Conservation (phyloP, 148 eudicot genomes). For the Persicaria maculosa region DNA sequence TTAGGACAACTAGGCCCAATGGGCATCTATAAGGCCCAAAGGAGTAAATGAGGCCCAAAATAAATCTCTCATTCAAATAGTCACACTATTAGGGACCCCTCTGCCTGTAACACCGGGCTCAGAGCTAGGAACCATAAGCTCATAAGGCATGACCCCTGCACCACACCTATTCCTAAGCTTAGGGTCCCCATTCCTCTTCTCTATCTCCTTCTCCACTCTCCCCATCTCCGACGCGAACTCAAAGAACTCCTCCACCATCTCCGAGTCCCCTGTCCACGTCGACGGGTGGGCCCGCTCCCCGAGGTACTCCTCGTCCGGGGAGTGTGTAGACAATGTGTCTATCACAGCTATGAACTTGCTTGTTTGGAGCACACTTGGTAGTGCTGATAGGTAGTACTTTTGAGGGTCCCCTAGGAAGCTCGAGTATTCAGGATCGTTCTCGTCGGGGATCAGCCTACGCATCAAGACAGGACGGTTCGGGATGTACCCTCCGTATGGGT, state of each 20-base stretch:
- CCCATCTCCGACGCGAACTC: conserved; percentile 66
- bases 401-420: conserved; percentile 62
- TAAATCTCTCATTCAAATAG: conserved; percentile 36
- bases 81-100: conserved; percentile 94
- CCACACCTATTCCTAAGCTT: conserved; percentile 82
- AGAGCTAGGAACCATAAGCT: conserved; percentile 82
- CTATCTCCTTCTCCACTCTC: conserved; percentile 70
- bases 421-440: conserved; percentile 62
- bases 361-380: conserved; percentile 77
- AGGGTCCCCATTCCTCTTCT: conserved; percentile 50
- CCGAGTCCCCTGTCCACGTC: conserved; percentile 74
- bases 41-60: not conserved
- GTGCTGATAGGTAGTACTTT: conserved; percentile 48
- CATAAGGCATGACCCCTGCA: conserved; percentile 89
- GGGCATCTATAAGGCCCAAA: not conserved
- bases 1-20: not conserved
- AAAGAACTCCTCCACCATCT: conserved; percentile 60
- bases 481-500: conserved; percentile 90
- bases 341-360: conserved; percentile 94
- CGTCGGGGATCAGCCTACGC: conserved; percentile 75
- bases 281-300: conserved; percentile 74
- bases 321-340: conserved; percentile 82
- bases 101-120: conserved; percentile 90
- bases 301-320: conserved; percentile 90
- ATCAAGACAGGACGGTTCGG: conserved; percentile 86